These are phyloP conservation scores for Saturnispora besseyi DNA, from an alignment of 805 yeast genomes.

Conservation along the genomic window DNA sequence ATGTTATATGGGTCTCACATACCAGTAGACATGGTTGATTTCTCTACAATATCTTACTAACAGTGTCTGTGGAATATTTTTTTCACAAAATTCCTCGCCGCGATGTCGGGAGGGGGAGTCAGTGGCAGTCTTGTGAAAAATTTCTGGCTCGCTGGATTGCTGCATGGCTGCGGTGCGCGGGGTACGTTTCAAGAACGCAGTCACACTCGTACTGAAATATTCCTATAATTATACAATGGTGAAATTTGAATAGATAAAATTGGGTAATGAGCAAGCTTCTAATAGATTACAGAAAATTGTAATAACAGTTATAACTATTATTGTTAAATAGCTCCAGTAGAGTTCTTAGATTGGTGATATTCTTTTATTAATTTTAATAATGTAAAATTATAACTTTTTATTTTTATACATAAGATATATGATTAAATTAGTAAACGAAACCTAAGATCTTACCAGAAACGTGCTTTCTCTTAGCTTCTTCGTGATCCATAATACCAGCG, in stretches of 20 bases:
- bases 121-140: not conserved
- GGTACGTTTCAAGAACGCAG: constrained; percentile 2
- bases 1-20: constrained; percentile 12
- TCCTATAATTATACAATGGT: not conserved
- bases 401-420: not conserved
- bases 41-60: not conserved
- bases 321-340: too few relatives aligned
- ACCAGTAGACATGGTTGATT: constrained; percentile 26
- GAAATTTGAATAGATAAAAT: too few relatives aligned
- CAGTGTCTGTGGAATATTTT: not conserved
- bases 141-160: not conserved
- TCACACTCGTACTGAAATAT: not conserved
- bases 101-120: not conserved
- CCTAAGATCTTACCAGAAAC: constrained; percentile 99
- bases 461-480: constrained; percentile 99
- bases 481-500: constrained; percentile 99
- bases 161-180: constrained; percentile 1
- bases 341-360: too few relatives aligned
- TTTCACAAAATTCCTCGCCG: not conserved
- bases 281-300: too few relatives aligned
- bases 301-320: too few relatives aligned
- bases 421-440: constrained; percentile 67
- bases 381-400: not conserved
- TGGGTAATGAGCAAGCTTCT: not conserved
- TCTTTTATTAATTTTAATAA: too few relatives aligned